A percentile compares a stretch with the other conserved stretches of the same genome.
Conservation (phyloP, 257 asterid species). For the Striga asiatica region DNA sequence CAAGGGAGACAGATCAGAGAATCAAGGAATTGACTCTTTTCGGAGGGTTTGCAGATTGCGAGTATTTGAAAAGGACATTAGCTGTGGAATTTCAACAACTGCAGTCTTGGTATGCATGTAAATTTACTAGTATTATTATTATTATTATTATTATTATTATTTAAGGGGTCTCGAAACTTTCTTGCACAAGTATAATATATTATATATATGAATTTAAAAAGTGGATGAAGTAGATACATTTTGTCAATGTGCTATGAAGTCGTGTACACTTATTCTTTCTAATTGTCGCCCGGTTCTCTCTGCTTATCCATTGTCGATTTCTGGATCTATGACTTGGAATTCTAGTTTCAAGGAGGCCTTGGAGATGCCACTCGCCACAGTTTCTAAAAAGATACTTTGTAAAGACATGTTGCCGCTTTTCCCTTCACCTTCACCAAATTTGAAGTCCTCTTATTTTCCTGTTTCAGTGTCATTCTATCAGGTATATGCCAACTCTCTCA, state of each 20-base stretch:
- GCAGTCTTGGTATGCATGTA: no score
- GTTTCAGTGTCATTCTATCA: conserved; percentile 65
- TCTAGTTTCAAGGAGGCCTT: conserved; percentile 86
- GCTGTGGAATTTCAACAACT: no score
- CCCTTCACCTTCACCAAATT: conserved; percentile 38
- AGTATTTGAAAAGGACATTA: conserved; percentile 64
- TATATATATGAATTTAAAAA: neutral
- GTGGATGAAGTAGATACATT: neutral
- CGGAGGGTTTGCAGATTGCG: conserved; percentile 85
- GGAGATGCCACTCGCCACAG: conserved; percentile 73
- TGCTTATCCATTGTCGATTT: conserved; percentile 12
- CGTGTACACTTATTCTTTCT: neutral
- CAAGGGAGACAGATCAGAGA: conserved; percentile 66
- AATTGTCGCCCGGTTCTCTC: neutral
- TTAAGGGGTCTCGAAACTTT: no score
- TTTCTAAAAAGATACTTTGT: conserved; percentile 67
- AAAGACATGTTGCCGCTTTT: conserved; percentile 78
- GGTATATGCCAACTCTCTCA: conserved; percentile 33
- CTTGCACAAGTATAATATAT: no score
- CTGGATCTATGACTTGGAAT: conserved; percentile 16
- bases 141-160: no score
- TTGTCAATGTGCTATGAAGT: conserved; percentile 6
- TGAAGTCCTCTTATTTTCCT: conserved; percentile 27
- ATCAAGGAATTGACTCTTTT: conserved; percentile 58
- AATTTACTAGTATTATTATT: no score